phyloP scores from a whole-genome alignment of 768 basidiomycete genomes.

The Podaxis sp. region DNA sequence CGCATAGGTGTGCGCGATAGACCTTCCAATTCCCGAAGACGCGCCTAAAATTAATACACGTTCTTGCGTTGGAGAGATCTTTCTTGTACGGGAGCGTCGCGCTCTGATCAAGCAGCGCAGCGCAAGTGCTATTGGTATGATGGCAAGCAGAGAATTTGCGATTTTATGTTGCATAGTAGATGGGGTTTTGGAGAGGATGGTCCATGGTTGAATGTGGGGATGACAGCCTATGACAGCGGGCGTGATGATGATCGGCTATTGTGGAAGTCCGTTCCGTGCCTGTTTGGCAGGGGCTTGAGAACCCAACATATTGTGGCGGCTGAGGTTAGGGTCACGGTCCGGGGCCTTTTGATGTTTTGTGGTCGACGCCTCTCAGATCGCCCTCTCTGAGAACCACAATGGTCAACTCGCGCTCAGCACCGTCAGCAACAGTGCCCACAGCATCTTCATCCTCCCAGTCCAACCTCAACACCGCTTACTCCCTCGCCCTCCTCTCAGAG shows the following conservation, averaged over 20 bases:
- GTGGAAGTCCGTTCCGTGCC: not conserved
- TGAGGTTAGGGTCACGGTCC: constrained; percentile 9
- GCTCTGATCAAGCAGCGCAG: constrained; percentile 20
- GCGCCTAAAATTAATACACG: constrained; percentile 82
- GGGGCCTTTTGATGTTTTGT: not conserved
- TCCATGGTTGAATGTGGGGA: not conserved
- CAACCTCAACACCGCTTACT: constrained; percentile 47
- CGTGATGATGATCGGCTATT: not conserved
- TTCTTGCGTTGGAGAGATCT: constrained; percentile 48
- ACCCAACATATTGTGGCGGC: not conserved
- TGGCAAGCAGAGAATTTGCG: constrained; percentile 17
- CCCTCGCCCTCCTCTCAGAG: constrained; percentile 71
- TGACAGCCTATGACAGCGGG: not conserved
- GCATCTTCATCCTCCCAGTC: constrained; percentile 22
- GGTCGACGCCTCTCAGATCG: not conserved
- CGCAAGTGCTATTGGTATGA: constrained; percentile 23
- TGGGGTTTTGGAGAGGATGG: not conserved
- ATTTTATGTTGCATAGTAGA: not conserved
- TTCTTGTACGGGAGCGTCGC: constrained; percentile 27
- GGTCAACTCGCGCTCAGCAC: constrained; percentile 12
- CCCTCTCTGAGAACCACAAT: constrained; percentile 8
- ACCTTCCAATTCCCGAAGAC: constrained; percentile 77
- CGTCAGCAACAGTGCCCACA: constrained; percentile 19
- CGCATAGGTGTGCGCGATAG: constrained; percentile 70
- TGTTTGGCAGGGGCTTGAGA: not conserved